Conservation (phyloP, 495 filamentous ascomycete species). For the Podospora comata region DNA sequence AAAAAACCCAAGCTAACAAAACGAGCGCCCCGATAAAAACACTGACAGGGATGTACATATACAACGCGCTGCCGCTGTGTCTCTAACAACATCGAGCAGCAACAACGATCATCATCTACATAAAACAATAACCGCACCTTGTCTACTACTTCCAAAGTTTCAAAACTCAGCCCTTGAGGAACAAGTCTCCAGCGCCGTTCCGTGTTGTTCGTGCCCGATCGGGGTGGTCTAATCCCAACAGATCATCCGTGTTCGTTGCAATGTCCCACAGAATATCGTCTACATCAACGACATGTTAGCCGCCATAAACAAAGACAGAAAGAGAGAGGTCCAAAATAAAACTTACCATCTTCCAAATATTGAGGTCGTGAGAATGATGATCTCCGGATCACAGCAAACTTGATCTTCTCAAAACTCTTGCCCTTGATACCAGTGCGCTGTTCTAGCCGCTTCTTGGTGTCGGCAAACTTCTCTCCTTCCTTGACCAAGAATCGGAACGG, state of each 20-base stretch:
- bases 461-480: constrained; percentile 80
- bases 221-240: constrained; percentile 84
- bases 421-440: constrained; percentile 92
- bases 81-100: neutral
- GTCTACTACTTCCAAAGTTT: neutral
- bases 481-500: constrained; percentile 90
- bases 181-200: constrained; percentile 54
- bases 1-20: neutral
- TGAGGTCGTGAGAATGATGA: constrained; percentile 65
- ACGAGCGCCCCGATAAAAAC: neutral
- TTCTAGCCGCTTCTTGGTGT: constrained; percentile 87
- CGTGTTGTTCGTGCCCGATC: constrained; percentile 60
- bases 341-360: constrained; percentile 85
- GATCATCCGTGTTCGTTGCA: constrained; percentile 64
- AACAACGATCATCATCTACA: neutral
- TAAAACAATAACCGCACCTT: neutral
- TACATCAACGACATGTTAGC: constrained; percentile 32
- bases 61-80: neutral
- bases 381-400: constrained; percentile 79
- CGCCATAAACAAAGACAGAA: constrained; percentile 15
- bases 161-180: constrained; percentile 47
- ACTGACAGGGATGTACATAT: neutral
- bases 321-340: no score
- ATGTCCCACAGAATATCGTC: constrained; percentile 82
- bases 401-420: constrained; percentile 98